Evolutionary conservation across 129 eudicot species (phyloP).

Genomic region (Cynara cardunculus): DNA sequence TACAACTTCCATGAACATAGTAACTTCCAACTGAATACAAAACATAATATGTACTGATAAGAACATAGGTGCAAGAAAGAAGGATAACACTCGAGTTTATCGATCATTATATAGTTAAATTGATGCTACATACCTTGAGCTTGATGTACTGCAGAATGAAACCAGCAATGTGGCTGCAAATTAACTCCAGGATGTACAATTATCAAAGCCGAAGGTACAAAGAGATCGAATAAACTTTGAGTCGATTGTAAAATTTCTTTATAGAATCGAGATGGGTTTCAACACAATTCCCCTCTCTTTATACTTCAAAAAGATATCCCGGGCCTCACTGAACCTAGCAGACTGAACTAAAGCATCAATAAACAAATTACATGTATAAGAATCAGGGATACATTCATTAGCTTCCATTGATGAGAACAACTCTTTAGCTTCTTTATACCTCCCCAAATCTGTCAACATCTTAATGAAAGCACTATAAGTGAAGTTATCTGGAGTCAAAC

Average conservation of each 20-base stretch:
- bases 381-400: conserved; percentile 72
- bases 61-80: neutral
- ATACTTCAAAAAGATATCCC: conserved; percentile 43
- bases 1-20: neutral
- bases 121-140: conserved; percentile 1
- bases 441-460: conserved; percentile 57
- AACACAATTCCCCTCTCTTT: conserved; percentile 52
- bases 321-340: conserved; percentile 56
- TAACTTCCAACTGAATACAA: neutral
- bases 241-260: neutral
- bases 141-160: conserved; percentile 9
- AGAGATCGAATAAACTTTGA: conserved; percentile 1
- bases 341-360: conserved; percentile 49
- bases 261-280: conserved; percentile 40
- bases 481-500: conserved; percentile 69
- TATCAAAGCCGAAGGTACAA: conserved; percentile 14
- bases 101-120: neutral
- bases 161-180: conserved; percentile 9
- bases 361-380: conserved; percentile 58
- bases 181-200: neutral
- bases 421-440: conserved; percentile 64
- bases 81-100: neutral
- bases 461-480: conserved; percentile 76
- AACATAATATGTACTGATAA: neutral
- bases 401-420: conserved; percentile 72